These are phyloP conservation scores for Epichloe typhina DNA, from an alignment of 2,329 filamentous ascomycete species.

Conservation along the genomic window DNA sequence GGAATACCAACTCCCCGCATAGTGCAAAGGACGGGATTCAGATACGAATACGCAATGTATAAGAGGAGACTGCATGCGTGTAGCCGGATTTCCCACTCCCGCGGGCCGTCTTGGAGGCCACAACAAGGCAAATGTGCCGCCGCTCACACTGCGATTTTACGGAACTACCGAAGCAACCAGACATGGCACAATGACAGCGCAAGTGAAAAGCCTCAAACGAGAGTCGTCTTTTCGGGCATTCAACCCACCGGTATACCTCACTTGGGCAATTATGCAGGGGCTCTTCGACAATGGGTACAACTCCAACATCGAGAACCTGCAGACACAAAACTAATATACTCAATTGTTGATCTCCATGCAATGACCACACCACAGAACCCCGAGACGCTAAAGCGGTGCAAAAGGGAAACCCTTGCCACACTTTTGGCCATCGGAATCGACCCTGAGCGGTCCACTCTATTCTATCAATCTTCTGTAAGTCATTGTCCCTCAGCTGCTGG, in stretches of 20 bases:
- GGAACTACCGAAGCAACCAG: background rate
- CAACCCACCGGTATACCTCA: conserved; percentile 93
- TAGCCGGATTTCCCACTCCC: background rate
- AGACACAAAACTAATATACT: conserved; percentile 58
- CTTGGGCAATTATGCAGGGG: conserved; percentile 89
- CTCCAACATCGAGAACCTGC: conserved; percentile 52
- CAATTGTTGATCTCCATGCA: conserved; percentile 86
- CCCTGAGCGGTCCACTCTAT: conserved; percentile 63
- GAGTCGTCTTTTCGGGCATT: conserved; percentile 83
- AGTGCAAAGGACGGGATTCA: background rate
- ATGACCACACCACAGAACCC: conserved; percentile 67
- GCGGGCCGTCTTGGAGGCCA: background rate
- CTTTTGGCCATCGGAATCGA: conserved; percentile 75
- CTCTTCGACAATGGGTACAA: conserved; percentile 71
- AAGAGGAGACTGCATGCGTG: background rate
- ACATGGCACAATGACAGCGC: background rate
- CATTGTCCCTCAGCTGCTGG: background rate
- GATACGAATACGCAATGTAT: background rate
- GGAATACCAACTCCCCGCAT: background rate
- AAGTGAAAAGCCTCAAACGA: conserved; percentile 2
- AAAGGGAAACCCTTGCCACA: conserved; percentile 63
- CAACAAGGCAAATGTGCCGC: background rate
- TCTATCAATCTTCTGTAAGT: conserved; percentile 66
- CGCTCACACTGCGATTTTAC: background rate
- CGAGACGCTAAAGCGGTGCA: conserved; percentile 45